phyloP scores from a whole-genome alignment of 352 stramenopile genomes.

The Globisporangium cederbergense region DNA sequence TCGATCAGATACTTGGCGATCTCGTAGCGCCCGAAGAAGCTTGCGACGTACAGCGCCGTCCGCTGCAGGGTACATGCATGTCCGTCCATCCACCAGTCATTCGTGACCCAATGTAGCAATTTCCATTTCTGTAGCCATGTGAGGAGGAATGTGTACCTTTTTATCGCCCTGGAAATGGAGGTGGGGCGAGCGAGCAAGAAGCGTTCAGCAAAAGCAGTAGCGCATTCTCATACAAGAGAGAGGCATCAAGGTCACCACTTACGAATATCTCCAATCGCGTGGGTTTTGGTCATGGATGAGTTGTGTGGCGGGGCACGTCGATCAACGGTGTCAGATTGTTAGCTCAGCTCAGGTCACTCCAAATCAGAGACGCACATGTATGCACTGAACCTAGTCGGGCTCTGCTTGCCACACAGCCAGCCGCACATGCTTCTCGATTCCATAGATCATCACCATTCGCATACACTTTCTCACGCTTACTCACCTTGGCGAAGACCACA shows the following conservation, averaged over 20 bases:
- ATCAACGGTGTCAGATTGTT: background rate
- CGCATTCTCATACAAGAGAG: background rate
- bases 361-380: background rate
- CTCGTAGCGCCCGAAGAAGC: conserved; percentile 55
- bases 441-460: background rate
- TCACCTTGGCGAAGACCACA: conserved; percentile 42
- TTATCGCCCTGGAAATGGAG: conserved; percentile 9
- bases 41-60: conserved; percentile 63
- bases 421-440: background rate
- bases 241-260: background rate
- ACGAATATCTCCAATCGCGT: conserved; percentile 9
- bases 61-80: conserved; percentile 22
- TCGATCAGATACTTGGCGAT: conserved; percentile 44
- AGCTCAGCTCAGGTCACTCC: background rate
- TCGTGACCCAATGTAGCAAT: background rate
- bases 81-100: background rate
- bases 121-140: background rate
- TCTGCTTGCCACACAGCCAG: background rate
- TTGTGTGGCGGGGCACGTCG: background rate
- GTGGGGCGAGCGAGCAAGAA: background rate
- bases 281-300: background rate
- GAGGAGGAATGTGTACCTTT: conserved; percentile 13
- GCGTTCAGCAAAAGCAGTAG: background rate
- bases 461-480: background rate
- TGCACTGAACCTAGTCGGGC: background rate